Evolutionary conservation across 2,329 filamentous ascomycete genomes (phyloP).

Genomic region (Epicoccum sorghinum): DNA sequence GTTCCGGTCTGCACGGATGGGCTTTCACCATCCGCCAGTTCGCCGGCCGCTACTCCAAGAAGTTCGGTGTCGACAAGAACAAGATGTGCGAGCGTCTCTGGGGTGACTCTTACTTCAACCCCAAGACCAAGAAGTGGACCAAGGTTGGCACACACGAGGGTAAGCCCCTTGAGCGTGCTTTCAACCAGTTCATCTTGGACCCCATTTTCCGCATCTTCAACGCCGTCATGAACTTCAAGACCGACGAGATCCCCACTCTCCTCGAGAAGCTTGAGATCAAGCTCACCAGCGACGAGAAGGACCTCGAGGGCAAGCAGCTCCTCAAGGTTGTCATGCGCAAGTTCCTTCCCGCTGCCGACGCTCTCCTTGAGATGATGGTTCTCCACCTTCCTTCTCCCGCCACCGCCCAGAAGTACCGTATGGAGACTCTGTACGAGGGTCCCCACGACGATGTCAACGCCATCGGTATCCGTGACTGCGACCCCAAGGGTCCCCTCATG

Average conservation of each 20-base stretch:
- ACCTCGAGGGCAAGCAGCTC: conserved; percentile 95
- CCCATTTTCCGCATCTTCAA: conserved; percentile 99
- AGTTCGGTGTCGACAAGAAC: conserved; percentile 99
- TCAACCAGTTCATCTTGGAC: conserved; percentile 99
- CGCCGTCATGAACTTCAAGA: conserved; percentile 98
- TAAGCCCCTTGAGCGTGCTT: conserved; percentile 92
- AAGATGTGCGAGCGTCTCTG: conserved; percentile 99
- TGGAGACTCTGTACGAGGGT: conserved; percentile 98
- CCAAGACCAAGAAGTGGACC: conserved; percentile 99
- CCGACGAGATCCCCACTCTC: conserved; percentile 82
- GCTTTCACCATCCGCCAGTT: conserved; percentile 99
- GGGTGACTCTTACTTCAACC: conserved; percentile 99
- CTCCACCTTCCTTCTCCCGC: conserved; percentile 96
- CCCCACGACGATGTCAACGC: conserved; percentile 88
- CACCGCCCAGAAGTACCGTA: conserved; percentile 96
- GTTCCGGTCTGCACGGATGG: conserved; percentile 99
- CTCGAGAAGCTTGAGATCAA: conserved; percentile 95
- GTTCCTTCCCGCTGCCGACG: conserved; percentile 97
- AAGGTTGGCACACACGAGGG: conserved; percentile 83
- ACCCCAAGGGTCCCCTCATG: conserved; percentile 98
- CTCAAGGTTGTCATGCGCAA: conserved; percentile 99
- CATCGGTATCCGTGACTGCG: conserved; percentile 97
- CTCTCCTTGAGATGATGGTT: conserved; percentile 99
- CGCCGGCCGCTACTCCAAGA: conserved; percentile 95
- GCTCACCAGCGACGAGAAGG: conserved; percentile 83